A percentile compares a stretch with the other conserved stretches of the same genome.
phyloP scores from a whole-genome alignment of 441 rosid species.

The Capsella rubella region DNA sequence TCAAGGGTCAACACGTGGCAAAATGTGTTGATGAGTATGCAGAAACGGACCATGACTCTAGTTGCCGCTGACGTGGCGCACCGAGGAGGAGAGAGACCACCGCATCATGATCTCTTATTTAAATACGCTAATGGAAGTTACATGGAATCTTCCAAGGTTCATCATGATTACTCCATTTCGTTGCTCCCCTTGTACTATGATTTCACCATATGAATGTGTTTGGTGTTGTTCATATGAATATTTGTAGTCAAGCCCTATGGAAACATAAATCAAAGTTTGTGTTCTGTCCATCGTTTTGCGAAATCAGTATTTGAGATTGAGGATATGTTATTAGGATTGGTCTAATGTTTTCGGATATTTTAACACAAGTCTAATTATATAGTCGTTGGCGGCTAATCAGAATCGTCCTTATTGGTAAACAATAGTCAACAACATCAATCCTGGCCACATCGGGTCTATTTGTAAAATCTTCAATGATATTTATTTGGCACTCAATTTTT shows the following conservation, averaged over 20 bases:
- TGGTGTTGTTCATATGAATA: conserved; percentile 12
- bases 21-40: conserved; percentile 73
- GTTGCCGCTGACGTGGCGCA: conserved; percentile 37
- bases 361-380: not conserved
- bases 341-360: not conserved
- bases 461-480: not conserved
- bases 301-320: not conserved
- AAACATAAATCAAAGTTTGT: conserved; percentile 43
- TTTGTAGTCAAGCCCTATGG: conserved; percentile 19
- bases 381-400: conserved; percentile 5
- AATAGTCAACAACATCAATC: not conserved
- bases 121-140: conserved; percentile 24
- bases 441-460: not conserved
- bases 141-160: conserved; percentile 30
- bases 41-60: conserved; percentile 60
- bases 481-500: not conserved
- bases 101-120: conserved; percentile 17
- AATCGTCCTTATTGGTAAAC: not conserved
- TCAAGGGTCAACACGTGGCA: conserved; percentile 92
- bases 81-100: conserved; percentile 3
- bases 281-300: conserved; percentile 11
- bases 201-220: conserved; percentile 35
- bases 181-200: conserved; percentile 43
- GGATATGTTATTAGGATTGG: not conserved
- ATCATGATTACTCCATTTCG: conserved; percentile 29